Base-by-base conservation (phyloP, 495 filamentous ascomycete genomes). In the Aspergillus olivimuriae region DNA sequence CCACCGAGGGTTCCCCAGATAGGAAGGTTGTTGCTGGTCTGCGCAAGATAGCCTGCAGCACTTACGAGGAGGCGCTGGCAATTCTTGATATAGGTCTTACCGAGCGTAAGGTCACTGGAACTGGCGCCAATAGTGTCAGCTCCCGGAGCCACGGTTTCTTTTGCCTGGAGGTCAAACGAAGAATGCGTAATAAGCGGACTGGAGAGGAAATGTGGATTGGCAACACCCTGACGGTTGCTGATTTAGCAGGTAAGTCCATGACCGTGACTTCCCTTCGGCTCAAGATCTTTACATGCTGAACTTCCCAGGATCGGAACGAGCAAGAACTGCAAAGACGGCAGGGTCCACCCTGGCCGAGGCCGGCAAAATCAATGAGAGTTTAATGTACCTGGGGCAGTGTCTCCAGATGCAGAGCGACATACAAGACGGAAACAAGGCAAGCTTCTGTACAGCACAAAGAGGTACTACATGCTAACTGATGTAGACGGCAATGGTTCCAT, bases 341-440 rank as follows among this genome's bases (percentile, higher is more conserved):
- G 91, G 92, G 15, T 82, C 88, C 0, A 95, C 90, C 1, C 76
- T 98, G 2, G 89, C 84, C 0, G 92, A 98, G 63, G 94, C 92
- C 16, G 94, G 92, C 14, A 95, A 95, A 62, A 98, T 98, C 55
- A 98, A 98, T 57, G 89, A 95, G 58, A 89, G 83, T 54, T 64
- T 98, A 55, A 98, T 98, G 94, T 96, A 95, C 61, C 78, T 98
- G 1, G 92, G 92, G 1, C 94, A 97, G 58, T 97, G 94, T 59
- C 71, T 98, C 51, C 92, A 98, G 60, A 87, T 95, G 81, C 94
- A 96, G 63, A 88, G 82, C 46, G 85, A 88, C 52, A 71, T 82
- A 30, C 82, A 78, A 26, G 80, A 79, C 46, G 79, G 80, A 39
- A 76, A 76, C 43, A 92, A 88, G 78, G 86, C 89, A 75, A 19